Conservation (phyloP, 2,329 filamentous ascomycete species). For the Hysterium pulicare region DNA sequence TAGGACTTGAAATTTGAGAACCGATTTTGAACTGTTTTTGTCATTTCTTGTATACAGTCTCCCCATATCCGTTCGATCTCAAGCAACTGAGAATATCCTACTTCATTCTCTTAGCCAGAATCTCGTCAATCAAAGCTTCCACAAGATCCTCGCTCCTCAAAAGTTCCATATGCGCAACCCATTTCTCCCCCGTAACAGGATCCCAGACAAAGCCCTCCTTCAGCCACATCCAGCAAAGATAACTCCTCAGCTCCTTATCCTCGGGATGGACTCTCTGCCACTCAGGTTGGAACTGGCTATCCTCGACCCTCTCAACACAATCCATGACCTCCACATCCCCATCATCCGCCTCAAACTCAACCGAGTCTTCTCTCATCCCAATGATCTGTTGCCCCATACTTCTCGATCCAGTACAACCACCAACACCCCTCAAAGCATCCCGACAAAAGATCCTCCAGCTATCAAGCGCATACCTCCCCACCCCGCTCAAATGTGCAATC, state of each 20-base stretch:
- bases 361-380: too few relatives aligned
- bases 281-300: slow-evolving; percentile 73
- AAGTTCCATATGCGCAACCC: slow-evolving; percentile 48
- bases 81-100: too few relatives aligned
- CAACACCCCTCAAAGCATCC: slow-evolving; percentile 63
- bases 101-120: neutral
- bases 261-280: slow-evolving; percentile 79
- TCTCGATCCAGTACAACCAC: slow-evolving; percentile 64
- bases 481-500: slow-evolving; percentile 73
- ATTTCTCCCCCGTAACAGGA: slow-evolving; percentile 63
- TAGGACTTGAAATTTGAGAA: too few relatives aligned
- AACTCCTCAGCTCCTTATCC: slow-evolving; percentile 82
- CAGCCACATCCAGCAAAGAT: slow-evolving; percentile 86
- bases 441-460: slow-evolving; percentile 91
- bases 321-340: too few relatives aligned
- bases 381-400: too few relatives aligned
- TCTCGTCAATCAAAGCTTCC: neutral
- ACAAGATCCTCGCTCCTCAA: neutral
- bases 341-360: too few relatives aligned
- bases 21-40: too few relatives aligned
- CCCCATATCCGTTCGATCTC: too few relatives aligned
- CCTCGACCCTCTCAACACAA: too few relatives aligned
- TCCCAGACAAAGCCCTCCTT: slow-evolving; percentile 82
- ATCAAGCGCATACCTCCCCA: slow-evolving; percentile 75
- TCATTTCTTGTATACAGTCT: too few relatives aligned